Evolutionary conservation across 2,329 filamentous ascomycete genomes (phyloP).

Genomic region (Aspergillus udagawae): DNA sequence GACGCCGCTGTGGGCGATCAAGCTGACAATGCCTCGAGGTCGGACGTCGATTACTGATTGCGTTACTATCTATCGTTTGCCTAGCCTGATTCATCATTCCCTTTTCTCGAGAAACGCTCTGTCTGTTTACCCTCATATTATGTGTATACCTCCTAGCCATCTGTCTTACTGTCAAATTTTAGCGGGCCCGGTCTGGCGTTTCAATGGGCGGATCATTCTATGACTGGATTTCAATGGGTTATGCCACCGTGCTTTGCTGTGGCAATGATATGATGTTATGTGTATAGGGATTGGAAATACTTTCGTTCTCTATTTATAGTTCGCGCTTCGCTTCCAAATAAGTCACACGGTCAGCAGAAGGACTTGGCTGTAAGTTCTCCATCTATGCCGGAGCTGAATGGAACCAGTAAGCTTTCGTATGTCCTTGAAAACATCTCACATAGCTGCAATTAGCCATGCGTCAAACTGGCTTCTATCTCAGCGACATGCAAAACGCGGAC

Average conservation of each 20-base stretch:
- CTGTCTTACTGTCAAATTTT: constrained; percentile 18
- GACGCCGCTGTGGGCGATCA: constrained; percentile 62
- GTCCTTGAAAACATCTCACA: too few relatives aligned
- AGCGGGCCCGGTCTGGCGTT: constrained; percentile 29
- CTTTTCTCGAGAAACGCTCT: neutral
- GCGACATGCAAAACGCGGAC: too few relatives aligned
- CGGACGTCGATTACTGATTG: neutral
- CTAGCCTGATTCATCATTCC: neutral
- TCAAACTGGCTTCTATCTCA: neutral
- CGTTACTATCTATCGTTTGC: neutral
- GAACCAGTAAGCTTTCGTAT: neutral
- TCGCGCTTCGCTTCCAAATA: neutral
- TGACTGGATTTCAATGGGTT: constrained; percentile 15
- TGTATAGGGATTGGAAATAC: constrained; percentile 17
- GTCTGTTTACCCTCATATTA: constrained; percentile 1
- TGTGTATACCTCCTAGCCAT: neutral
- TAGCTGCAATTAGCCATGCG: too few relatives aligned
- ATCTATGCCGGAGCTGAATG: neutral
- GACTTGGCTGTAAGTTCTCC: neutral
- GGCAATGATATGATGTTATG: constrained; percentile 15
- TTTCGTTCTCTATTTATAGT: constrained; percentile 3
- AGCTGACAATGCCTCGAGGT: neutral
- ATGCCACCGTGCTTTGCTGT: constrained; percentile 9
- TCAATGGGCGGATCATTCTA: constrained; percentile 14
- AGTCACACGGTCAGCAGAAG: neutral